Percentiles rank a stretch among this genome's conserved stretches.
phyloP scores from a whole-genome alignment of 805 yeast genomes.

The Kodamaea nitidulidarum region DNA sequence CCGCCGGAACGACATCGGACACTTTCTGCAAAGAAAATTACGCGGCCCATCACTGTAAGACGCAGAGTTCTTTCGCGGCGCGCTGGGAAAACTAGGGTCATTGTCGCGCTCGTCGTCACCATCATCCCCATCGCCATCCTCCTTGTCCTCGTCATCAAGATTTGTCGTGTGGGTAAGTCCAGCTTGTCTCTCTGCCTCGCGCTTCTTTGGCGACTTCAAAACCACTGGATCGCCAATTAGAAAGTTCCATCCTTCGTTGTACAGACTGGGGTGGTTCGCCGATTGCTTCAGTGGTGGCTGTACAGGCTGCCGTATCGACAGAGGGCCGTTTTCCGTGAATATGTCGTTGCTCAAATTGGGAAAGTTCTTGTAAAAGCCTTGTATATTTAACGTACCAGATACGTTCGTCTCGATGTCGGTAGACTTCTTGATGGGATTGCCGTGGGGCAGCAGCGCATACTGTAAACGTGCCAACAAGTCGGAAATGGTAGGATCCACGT shows the following conservation, averaged over 20 bases:
- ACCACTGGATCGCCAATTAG: conserved; percentile 23
- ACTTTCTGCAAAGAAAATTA: conserved; percentile 55
- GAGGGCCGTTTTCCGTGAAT: conserved; percentile 19
- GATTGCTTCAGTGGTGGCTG: conserved; percentile 7
- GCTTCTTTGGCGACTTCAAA: conserved; percentile 12
- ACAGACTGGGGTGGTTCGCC: conserved; percentile 15
- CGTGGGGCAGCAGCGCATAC: conserved; percentile 57
- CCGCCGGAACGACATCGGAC: conserved; percentile 61
- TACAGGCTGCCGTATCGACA: conserved; percentile 4
- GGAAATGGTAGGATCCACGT: conserved; percentile 60
- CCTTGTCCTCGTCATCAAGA: conserved; percentile 8
- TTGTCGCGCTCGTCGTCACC: conserved; percentile 8
- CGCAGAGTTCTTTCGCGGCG: conserved; percentile 6
- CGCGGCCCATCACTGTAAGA: conserved; percentile 18
- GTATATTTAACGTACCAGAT: conserved; percentile 41
- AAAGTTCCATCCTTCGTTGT: conserved; percentile 33
- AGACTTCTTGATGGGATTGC: conserved; percentile 41
- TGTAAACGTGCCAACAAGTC: conserved; percentile 57
- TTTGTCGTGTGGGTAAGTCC: conserved; percentile 1
- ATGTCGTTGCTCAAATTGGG: conserved; percentile 43
- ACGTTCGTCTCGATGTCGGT: conserved; percentile 32
- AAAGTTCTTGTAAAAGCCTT: conserved; percentile 37
- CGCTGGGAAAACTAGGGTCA: conserved; percentile 4
- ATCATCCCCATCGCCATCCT: conserved; percentile 4
- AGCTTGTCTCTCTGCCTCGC: conserved; percentile 8